Evolutionary conservation across 352 stramenopile genomes (phyloP), one percentile per base, ranked within the genome.

Genomic region (Phytophthora ramorum): DNA sequence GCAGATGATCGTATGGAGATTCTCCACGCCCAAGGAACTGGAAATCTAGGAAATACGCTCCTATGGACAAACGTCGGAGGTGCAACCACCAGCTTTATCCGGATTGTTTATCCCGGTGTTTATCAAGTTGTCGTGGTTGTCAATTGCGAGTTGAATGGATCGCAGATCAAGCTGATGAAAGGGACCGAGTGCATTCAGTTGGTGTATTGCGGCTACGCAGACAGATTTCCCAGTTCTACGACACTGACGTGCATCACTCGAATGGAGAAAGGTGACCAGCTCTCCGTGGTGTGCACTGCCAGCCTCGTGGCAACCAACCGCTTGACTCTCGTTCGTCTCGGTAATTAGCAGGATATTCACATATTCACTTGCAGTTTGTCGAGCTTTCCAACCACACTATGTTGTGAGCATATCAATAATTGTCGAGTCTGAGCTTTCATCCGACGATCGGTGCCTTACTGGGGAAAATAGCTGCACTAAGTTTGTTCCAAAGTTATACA

Each of bases 241-340:
- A 50, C 44, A 35, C 44, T 50, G 14, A 50, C 44, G n/a, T 50
- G 20, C 4, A 12, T 50, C 22, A n/a, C 44, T 19, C 44, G 44
- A 17, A 32, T 50, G 44, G 22, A 32, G 7, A 32, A 50, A 50
- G 13, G 19, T 19, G 44, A 32, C 12, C 19, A 50, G 22, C 22
- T 50, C 20, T 50, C 44, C 3, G 44, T 50, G 44, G 44, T 22
- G 7, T 44, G 37, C 37, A 44, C 37, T 10, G 16, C 37, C 37
- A 44, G 20, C 17, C 16, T 44, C 4, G 37, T 44, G 4, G 16
- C 37, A 44, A 44, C 37, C 37, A 44, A 44, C 17, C 37, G 37
- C 14, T 44, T 44, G n/a, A 44, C 37, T 12, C 13, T 44, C 4
- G 37, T 22, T 12, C 37, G 37, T 44, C 37, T 44, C 5, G 37